Conservation (phyloP, 2,329 filamentous ascomycete species). For the Stagonosporopsis rhizophila region DNA sequence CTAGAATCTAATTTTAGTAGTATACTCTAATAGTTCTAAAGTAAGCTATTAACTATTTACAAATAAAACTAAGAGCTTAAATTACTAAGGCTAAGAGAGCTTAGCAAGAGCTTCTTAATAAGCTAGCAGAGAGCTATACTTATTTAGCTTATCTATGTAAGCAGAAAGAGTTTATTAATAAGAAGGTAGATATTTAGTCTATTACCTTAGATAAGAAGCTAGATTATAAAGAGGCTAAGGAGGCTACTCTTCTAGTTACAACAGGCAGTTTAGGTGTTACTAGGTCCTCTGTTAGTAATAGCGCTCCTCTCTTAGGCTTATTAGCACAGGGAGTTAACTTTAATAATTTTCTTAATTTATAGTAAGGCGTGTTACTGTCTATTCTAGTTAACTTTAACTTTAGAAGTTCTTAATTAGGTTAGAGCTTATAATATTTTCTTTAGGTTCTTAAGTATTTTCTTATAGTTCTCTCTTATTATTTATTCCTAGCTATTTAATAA, state of each 20-base stretch:
- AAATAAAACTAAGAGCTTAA: slow-evolving; percentile 1
- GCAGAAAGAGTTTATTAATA: slow-evolving; percentile 9
- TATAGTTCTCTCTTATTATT: slow-evolving; percentile 5
- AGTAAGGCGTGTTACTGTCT: not conserved
- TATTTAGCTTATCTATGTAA: not conserved
- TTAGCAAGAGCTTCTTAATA: not conserved
- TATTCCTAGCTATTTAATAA: slow-evolving; percentile 6
- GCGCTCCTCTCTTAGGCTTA: not conserved
- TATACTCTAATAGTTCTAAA: not conserved
- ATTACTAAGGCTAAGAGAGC: not conserved
- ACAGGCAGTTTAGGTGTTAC: not conserved
- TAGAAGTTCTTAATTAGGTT: slow-evolving; percentile 9
- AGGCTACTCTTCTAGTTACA: not conserved
- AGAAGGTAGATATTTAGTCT: not conserved
- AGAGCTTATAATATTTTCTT: slow-evolving; percentile 16
- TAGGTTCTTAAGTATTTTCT: slow-evolving; percentile 11
- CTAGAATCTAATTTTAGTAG: not conserved
- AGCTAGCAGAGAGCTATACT: not conserved
- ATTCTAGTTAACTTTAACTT: slow-evolving; percentile 2
- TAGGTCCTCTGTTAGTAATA: no score
- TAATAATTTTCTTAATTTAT: slow-evolving; percentile 3
- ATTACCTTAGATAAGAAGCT: not conserved
- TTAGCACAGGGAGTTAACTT: not conserved
- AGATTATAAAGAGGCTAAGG: not conserved
- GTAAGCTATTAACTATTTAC: not conserved